A percentile compares a stretch with the other conserved stretches of the same genome.
Evolutionary conservation across 257 asterid genomes (phyloP).

Genomic region (Dorcoceras hygrometricum): DNA sequence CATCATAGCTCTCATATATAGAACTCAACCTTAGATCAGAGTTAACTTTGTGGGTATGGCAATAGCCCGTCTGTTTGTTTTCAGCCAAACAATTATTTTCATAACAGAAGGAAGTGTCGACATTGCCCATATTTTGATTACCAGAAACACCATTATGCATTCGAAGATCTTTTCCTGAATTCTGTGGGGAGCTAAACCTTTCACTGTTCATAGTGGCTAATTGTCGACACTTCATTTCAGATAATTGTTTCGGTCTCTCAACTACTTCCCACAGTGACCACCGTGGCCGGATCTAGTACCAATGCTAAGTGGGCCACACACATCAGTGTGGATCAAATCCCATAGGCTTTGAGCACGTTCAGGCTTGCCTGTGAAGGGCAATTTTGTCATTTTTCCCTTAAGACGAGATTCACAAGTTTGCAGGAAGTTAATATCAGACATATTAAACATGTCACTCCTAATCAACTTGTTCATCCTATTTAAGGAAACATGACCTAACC

Average conservation of each 20-base stretch:
- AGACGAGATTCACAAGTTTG: too few relatives aligned
- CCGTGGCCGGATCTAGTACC: too few relatives aligned
- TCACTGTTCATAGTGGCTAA: slow-evolving; percentile 17
- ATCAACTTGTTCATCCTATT: too few relatives aligned
- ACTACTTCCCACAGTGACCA: slow-evolving; percentile 27
- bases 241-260: slow-evolving; percentile 7
- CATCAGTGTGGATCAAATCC: too few relatives aligned
- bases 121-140: slow-evolving; percentile 22
- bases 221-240: slow-evolving; percentile 13
- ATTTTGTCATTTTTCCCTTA: too few relatives aligned
- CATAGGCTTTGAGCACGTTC: too few relatives aligned
- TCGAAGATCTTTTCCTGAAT: slow-evolving; percentile 8
- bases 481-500: too few relatives aligned
- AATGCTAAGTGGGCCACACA: too few relatives aligned
- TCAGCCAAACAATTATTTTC: slow-evolving; percentile 29
- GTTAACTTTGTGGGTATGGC: slow-evolving; percentile 5
- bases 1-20: slow-evolving; percentile 28
- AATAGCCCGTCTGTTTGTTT: slow-evolving; percentile 25
- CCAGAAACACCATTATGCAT: slow-evolving; percentile 24
- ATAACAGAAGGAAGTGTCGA: slow-evolving; percentile 25
- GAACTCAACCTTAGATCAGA: too few relatives aligned
- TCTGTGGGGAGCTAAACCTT: slow-evolving; percentile 15
- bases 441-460: too few relatives aligned
- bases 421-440: too few relatives aligned
- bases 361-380: too few relatives aligned